Evolutionary conservation across 805 yeast species (phyloP), one percentile per base, ranked within the genome.

Genomic region (Metschnikowia drakensbergensis): DNA sequence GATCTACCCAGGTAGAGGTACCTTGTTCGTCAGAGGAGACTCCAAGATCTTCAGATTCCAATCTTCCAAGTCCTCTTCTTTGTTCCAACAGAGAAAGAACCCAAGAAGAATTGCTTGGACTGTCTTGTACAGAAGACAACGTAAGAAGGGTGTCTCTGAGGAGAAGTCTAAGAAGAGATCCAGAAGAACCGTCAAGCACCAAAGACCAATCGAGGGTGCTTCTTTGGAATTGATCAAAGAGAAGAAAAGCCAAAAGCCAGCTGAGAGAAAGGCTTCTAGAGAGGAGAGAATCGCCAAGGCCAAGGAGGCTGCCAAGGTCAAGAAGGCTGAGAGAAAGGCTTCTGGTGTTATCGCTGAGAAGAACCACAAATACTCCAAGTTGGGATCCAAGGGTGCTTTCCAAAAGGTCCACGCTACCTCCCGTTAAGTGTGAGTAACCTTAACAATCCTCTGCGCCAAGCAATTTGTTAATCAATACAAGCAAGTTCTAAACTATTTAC

Each of bases 1-100:
- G 82, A 92, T 94, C 84, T 94, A 92, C 96, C 99, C 99, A 83
- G 99, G 99, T 81, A 89, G 97, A 84, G 98, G 99, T 80, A 89
- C 95, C 75, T 85, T 94, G 76, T 94, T 88, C 74, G 90, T 94
- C 79, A 90, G 99, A 81, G 98, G 98, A 70, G 99, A 94, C 89
- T 91, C 98, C 73, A 94, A 94, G 85, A 79, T 91, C 71, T 94
- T 94, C 96, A 91, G 99, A 85, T 94, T 94, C 94, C 95, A 87
- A 77, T 84, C 88, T 76, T 87, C 97, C 66, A 94, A 94, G 81
- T 83, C 96, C 72, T 92, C 96, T 69, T 90, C 98, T 74, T 86
- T 94, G 71, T 94, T 94, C 94, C 84, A 85, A 73, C 99, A 94
- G 84, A 90, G 97, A 86, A 94, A 94, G 96, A 94, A 94, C 91